phyloP scores from a whole-genome alignment of 305 asterid genomes.

The Fraxinus xanthoxyloides region DNA sequence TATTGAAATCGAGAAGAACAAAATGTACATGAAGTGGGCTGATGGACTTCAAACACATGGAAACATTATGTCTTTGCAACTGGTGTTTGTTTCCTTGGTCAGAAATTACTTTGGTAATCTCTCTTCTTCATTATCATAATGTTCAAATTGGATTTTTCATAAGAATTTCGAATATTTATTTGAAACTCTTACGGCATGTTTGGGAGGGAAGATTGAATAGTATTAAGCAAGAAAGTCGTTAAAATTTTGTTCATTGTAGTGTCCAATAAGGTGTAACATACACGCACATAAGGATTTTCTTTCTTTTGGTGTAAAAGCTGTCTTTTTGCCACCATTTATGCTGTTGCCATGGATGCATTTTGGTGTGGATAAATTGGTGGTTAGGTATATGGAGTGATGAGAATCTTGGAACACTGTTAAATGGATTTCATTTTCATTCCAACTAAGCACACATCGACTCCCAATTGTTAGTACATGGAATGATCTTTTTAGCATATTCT shows the following conservation, averaged over 20 bases:
- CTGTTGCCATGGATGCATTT: neutral
- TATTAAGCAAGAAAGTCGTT: neutral
- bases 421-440: neutral
- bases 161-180: neutral
- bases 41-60: neutral
- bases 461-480: neutral
- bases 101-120: neutral
- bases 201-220: neutral
- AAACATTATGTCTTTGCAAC: neutral
- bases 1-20: neutral
- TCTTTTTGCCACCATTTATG: neutral
- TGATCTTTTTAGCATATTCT: neutral
- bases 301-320: neutral
- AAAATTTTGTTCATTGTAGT: neutral
- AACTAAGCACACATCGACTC: neutral
- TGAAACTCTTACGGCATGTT: neutral
- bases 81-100: neutral
- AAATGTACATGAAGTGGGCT: neutral
- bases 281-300: neutral
- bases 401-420: neutral
- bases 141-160: neutral
- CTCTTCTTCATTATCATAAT: neutral
- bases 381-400: neutral
- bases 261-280: neutral
- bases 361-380: neutral